These are phyloP conservation scores for Basidioascus undulatus DNA, from an alignment of 768 basidiomycete species.

Conservation along the genomic window DNA sequence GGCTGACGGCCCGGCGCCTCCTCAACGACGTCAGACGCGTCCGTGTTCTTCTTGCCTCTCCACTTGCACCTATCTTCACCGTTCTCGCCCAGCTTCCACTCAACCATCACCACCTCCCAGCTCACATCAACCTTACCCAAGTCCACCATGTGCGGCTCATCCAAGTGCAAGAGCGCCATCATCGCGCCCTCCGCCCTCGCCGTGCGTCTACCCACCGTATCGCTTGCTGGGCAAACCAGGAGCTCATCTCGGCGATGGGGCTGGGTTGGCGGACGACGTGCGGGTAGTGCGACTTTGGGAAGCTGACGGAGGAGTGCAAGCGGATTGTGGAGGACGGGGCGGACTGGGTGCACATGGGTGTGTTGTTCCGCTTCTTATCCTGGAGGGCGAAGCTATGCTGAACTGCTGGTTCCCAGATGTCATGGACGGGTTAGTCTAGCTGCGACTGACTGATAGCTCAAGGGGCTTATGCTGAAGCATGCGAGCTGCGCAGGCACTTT, in stretches of 20 bases:
- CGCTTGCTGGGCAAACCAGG: constrained; percentile 3
- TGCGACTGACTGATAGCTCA: not conserved
- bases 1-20: no score
- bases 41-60: no score
- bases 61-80: no score
- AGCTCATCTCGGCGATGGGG: not conserved
- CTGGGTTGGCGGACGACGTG: not conserved
- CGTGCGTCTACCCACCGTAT: no score
- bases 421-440: constrained; percentile 64
- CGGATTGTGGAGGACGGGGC: constrained; percentile 64
- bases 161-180: no score
- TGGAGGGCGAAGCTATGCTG: not conserved
- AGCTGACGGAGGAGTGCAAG: constrained; percentile 82
- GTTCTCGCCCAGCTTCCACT: no score
- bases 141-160: no score
- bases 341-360: constrained; percentile 97
- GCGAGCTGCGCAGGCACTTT: constrained; percentile 41
- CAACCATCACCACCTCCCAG: no score
- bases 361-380: not conserved
- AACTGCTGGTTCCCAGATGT: constrained; percentile 33
- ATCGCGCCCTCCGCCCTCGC: constrained; percentile 93
- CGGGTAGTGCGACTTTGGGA: constrained; percentile 59
- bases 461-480: not conserved
- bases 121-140: no score
- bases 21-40: no score